phyloP scores from a whole-genome alignment of 257 asterid genomes.

The Phtheirospermum japonicum region DNA sequence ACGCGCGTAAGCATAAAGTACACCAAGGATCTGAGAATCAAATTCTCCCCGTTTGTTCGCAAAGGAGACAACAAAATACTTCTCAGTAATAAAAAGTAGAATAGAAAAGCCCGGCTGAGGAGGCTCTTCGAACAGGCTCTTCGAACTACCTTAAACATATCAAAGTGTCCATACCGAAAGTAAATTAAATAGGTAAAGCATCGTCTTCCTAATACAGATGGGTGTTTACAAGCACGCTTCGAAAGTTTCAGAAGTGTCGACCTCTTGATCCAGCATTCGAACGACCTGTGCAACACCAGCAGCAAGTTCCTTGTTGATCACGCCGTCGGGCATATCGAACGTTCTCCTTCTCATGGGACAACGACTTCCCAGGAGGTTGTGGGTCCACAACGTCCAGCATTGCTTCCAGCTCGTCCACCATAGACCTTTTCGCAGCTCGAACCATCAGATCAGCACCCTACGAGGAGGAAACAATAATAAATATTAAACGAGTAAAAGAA shows the following conservation, averaged over 20 bases:
- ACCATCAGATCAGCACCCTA: slow-evolving; percentile 88
- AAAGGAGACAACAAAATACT: too few relatives aligned
- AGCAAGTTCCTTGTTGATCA: slow-evolving; percentile 68
- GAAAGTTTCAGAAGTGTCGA: slow-evolving; percentile 43
- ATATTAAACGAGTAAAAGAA: neutral
- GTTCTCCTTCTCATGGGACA: slow-evolving; percentile 70
- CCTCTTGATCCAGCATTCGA: slow-evolving; percentile 71
- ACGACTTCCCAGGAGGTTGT: slow-evolving; percentile 55
- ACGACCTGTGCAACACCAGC: slow-evolving; percentile 93
- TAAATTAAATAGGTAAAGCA: neutral
- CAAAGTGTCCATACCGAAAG: neutral
- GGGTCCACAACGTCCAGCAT: slow-evolving; percentile 97
- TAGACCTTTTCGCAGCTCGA: slow-evolving; percentile 66
- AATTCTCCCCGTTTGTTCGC: too few relatives aligned
- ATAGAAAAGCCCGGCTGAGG: too few relatives aligned
- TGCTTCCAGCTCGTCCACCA: slow-evolving; percentile 90
- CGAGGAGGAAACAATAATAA: neutral
- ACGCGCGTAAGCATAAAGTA: too few relatives aligned
- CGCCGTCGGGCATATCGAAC: slow-evolving; percentile 83
- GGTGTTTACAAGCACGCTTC: slow-evolving; percentile 41
- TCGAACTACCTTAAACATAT: neutral
- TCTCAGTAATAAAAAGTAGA: too few relatives aligned
- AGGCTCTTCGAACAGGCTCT: too few relatives aligned
- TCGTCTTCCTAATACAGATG: neutral
- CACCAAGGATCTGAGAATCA: too few relatives aligned